Conservation (phyloP, 1,284 basidiomycete genomes). For the Kalmanozyma brasiliensis region DNA sequence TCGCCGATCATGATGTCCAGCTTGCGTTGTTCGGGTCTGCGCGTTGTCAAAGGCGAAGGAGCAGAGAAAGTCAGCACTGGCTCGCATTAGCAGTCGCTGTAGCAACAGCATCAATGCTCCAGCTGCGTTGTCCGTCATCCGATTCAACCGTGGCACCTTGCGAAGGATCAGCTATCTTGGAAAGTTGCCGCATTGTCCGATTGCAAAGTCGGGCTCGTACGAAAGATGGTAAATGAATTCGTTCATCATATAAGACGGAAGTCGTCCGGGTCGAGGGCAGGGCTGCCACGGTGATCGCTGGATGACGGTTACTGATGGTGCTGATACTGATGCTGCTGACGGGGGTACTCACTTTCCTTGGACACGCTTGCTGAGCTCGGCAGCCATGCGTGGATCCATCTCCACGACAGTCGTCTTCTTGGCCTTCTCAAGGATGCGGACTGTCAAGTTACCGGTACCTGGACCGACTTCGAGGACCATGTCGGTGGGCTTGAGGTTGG, state of each 20-base stretch:
- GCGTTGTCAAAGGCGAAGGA: neutral
- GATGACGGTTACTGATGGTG: conserved; percentile 5
- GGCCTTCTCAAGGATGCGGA: conserved; percentile 91
- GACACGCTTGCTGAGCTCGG: conserved; percentile 94
- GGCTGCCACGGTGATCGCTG: neutral
- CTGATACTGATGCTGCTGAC: neutral
- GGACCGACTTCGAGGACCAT: conserved; percentile 97
- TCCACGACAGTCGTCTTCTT: conserved; percentile 93
- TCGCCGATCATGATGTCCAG: conserved; percentile 94
- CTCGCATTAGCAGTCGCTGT: conserved; percentile 5
- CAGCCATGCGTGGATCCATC: conserved; percentile 99
- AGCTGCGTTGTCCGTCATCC: neutral
- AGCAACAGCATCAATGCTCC: conserved; percentile 9
- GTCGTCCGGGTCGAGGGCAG: neutral
- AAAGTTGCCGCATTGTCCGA: conserved; percentile 56
- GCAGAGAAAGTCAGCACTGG: conserved; percentile 9
- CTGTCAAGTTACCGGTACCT: conserved; percentile 96
- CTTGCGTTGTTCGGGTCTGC: conserved; percentile 91
- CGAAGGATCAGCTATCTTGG: conserved; percentile 37
- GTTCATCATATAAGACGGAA: conserved; percentile 35
- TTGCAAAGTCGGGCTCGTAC: conserved; percentile 56
- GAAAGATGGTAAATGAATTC: conserved; percentile 56
- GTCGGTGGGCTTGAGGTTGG: conserved; percentile 91
- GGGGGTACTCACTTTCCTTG: conserved; percentile 87
- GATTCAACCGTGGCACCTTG: neutral